These are phyloP conservation scores for Zhuliangozyma blackwelliae DNA, from an alignment of 1,139 yeast genomes.

Conservation along the genomic window DNA sequence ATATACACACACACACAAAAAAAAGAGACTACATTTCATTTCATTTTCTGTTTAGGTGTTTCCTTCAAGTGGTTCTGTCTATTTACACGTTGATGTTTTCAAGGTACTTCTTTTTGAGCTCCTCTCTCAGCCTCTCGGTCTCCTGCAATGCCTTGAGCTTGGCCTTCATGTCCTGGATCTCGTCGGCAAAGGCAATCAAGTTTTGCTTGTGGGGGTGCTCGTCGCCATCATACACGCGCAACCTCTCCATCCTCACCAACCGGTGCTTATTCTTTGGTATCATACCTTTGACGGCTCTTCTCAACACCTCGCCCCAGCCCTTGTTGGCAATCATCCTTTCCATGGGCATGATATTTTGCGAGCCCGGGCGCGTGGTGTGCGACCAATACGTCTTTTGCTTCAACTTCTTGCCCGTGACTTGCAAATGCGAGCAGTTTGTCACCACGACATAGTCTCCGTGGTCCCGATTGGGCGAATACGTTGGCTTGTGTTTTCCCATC, in stretches of 20 bases:
- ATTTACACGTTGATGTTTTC: constrained; percentile 7
- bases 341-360: constrained; percentile 80
- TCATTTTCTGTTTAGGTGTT: no score
- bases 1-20: no score
- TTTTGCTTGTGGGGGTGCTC: constrained; percentile 83
- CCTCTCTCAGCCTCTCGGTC: constrained; percentile 29
- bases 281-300: constrained; percentile 92
- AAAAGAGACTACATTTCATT: no score
- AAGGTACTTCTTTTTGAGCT: constrained; percentile 35
- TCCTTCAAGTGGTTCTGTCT: no score
- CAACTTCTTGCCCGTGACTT: constrained; percentile 79
- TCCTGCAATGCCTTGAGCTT: constrained; percentile 37
- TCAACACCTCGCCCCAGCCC: constrained; percentile 80
- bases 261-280: constrained; percentile 87
- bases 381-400: constrained; percentile 84
- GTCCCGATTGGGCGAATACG: constrained; percentile 69
- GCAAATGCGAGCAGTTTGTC: constrained; percentile 80
- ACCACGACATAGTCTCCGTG: constrained; percentile 97
- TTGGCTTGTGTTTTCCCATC: constrained; percentile 96
- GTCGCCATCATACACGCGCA: constrained; percentile 83
- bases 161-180: constrained; percentile 50
- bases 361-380: constrained; percentile 89
- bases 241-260: constrained; percentile 72
- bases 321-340: constrained; percentile 68
- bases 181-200: constrained; percentile 82